A percentile compares a stretch with the other conserved stretches of the same genome.
Conservation (phyloP, 306 rosid genomes). For the Quercus parvula region DNA sequence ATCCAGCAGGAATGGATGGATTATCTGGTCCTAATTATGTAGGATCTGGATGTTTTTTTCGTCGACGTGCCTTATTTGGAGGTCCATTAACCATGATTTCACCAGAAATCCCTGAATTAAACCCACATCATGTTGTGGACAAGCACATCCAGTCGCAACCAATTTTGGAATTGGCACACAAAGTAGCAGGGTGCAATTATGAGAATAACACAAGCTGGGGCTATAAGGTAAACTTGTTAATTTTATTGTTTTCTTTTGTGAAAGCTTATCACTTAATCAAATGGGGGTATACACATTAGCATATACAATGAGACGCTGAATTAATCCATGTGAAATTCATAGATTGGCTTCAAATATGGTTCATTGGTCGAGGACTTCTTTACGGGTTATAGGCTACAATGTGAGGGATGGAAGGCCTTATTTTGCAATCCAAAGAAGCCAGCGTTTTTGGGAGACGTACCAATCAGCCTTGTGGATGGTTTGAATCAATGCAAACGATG, state of each 20-base stretch:
- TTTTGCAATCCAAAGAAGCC: conserved; percentile 41
- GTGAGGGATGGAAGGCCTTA: conserved; percentile 37
- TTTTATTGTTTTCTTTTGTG: too few relatives aligned
- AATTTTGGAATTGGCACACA: conserved; percentile 23
- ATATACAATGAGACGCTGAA: too few relatives aligned
- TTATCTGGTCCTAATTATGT: conserved; percentile 23
- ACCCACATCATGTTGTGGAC: conserved; percentile 19
- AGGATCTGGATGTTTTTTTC: conserved; percentile 42
- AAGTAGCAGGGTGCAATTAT: conserved; percentile 32
- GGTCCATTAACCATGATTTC: conserved; percentile 18
- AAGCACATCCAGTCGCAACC: conserved; percentile 19
- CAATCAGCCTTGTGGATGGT: conserved; percentile 27
- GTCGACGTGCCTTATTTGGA: conserved; percentile 36
- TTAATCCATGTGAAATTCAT: too few relatives aligned
- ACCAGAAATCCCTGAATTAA: conserved; percentile 14
- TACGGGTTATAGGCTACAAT: conserved; percentile 20
- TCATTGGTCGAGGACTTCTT: conserved; percentile 35
- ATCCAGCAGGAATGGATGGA: conserved; percentile 34
- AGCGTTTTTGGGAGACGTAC: conserved; percentile 36
- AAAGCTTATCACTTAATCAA: too few relatives aligned
- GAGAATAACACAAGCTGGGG: conserved; percentile 41
- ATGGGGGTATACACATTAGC: too few relatives aligned
- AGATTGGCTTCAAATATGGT: conserved; percentile 45
- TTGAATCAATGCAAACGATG: conserved; percentile 35
- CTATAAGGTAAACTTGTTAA: conserved; percentile 23